Evolutionary conservation across 345 rosid genomes (phyloP).

Genomic region (Abelmoschus esculentus): DNA sequence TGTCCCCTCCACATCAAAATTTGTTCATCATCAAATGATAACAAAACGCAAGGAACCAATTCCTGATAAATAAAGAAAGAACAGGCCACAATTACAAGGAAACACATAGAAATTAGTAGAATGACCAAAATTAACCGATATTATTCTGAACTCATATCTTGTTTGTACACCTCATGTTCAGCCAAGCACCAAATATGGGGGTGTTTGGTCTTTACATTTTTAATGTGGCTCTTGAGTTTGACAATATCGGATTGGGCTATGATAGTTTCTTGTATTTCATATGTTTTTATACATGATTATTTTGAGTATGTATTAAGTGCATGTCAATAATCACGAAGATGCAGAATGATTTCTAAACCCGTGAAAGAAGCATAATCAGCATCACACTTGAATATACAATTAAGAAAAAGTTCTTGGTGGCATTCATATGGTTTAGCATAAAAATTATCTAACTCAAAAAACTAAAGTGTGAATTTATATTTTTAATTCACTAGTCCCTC

Average conservation of each 20-base stretch:
- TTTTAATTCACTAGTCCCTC: not conserved
- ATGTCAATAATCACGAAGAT: not conserved
- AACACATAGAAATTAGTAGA: not conserved
- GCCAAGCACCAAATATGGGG: not conserved
- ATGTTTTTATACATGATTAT: not conserved
- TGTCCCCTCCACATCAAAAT: slow-evolving; percentile 88
- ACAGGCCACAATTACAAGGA: not conserved
- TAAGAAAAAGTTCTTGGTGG: not conserved
- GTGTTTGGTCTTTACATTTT: not conserved
- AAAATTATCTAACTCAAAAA: not conserved
- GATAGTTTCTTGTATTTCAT: not conserved
- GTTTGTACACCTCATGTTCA: not conserved
- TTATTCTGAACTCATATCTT: not conserved
- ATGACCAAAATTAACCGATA: slow-evolving; percentile 2
- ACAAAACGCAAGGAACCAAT: slow-evolving; percentile 80
- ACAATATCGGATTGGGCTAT: not conserved
- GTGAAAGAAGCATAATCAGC: not conserved
- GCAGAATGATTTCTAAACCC: not conserved
- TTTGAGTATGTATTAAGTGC: not conserved
- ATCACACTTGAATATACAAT: not conserved
- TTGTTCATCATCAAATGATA: slow-evolving; percentile 86
- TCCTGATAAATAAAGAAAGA: slow-evolving; percentile 37
- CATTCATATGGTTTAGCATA: not conserved
- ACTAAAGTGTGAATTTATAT: not conserved
- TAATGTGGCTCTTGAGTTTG: not conserved